Evolutionary conservation across 345 rosid species (phyloP).

Genomic region (Eucalyptus regnans): DNA sequence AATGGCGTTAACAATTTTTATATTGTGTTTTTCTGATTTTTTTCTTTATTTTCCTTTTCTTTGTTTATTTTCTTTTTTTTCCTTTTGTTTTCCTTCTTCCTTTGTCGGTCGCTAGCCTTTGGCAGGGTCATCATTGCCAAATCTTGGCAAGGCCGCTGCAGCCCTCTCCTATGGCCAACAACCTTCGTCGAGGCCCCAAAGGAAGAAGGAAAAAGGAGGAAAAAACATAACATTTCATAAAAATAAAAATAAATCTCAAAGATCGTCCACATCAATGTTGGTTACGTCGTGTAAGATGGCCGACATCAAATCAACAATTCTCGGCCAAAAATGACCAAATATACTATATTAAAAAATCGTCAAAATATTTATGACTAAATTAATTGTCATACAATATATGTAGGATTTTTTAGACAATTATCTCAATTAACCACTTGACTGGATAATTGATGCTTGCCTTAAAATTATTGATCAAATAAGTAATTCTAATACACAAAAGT

Average conservation of each 20-base stretch:
- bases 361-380: fast-evolving
- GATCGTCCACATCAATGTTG: fast-evolving
- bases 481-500: neutral
- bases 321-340: neutral
- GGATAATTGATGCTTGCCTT: neutral
- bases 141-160: neutral
- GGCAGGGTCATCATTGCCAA: fast-evolving
- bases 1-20: fast-evolving
- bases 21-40: no score
- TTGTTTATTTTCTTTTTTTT: no score
- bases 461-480: fast-evolving
- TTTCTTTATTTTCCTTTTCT: no score
- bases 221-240: fast-evolving
- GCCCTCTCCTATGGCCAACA: neutral
- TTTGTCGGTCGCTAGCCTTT: fast-evolving
- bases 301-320: fast-evolving
- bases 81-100: fast-evolving
- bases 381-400: fast-evolving
- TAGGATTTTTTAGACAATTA: neutral
- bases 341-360: fast-evolving
- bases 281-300: fast-evolving
- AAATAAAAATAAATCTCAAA: no score
- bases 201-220: fast-evolving
- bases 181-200: neutral
- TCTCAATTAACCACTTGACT: fast-evolving